phyloP scores from a whole-genome alignment of 2,329 filamentous ascomycete genomes.

The Aspergillus proliferans region DNA sequence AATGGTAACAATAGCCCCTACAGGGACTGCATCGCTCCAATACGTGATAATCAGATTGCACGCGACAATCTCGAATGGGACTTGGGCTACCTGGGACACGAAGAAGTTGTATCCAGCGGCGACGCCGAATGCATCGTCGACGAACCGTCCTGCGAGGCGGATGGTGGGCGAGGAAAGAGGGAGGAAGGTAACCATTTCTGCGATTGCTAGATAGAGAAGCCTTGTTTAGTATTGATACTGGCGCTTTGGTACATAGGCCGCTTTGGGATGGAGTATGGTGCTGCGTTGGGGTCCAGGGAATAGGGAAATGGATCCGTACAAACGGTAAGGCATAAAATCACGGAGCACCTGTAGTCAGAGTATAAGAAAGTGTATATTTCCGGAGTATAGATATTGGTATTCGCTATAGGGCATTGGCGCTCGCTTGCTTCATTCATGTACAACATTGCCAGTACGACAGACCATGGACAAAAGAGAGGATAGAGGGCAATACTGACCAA shows the following conservation, averaged over 20 bases:
- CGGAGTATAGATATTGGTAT: neutral
- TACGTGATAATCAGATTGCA: constrained; percentile 46
- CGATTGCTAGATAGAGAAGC: constrained; percentile 12
- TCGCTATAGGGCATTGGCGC: neutral
- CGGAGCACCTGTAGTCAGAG: constrained; percentile 34
- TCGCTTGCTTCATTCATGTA: neutral
- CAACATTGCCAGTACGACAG: neutral
- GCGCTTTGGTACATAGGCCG: constrained; percentile 2
- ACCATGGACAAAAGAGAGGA: neutral
- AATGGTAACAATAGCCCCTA: constrained; percentile 42
- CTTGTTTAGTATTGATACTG: neutral
- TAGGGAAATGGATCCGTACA: constrained; percentile 27
- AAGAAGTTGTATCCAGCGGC: constrained; percentile 48
- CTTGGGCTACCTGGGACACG: constrained; percentile 45
- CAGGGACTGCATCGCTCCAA: constrained; percentile 44
- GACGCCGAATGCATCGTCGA: constrained; percentile 45
- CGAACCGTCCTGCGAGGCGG: constrained; percentile 42
- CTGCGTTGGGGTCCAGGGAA: constrained; percentile 3
- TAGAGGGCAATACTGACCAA: constrained; percentile 31
- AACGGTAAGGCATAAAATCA: constrained; percentile 42
- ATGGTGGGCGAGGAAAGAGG: constrained; percentile 44
- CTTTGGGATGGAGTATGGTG: constrained; percentile 5
- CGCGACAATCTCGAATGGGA: constrained; percentile 49
- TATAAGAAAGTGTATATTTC: constrained; percentile 24
- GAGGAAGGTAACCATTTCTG: constrained; percentile 47